These are phyloP conservation scores for Sporisorium reilianum DNA, from an alignment of 1,284 basidiomycete species.

Conservation along the genomic window DNA sequence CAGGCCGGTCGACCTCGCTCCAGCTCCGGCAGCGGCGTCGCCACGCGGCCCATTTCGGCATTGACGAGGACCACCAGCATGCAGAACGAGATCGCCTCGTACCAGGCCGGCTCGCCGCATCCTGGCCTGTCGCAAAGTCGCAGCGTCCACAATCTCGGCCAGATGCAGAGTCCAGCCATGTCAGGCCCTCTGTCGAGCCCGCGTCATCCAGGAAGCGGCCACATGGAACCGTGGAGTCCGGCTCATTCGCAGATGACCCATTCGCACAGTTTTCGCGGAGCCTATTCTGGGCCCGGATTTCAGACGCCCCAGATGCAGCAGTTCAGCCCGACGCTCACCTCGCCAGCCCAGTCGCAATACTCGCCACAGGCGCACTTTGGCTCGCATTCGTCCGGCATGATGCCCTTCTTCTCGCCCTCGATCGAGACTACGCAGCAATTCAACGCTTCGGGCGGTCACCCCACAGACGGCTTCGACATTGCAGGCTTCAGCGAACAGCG, in stretches of 20 bases:
- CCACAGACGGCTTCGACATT: slow-evolving; percentile 42
- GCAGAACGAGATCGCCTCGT: slow-evolving; percentile 39
- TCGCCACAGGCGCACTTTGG: slow-evolving; percentile 50
- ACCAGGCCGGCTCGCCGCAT: slow-evolving; percentile 19
- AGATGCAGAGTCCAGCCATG: slow-evolving; percentile 33
- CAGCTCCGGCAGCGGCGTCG: slow-evolving; percentile 29
- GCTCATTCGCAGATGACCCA: slow-evolving; percentile 33
- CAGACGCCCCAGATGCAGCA: slow-evolving; percentile 47
- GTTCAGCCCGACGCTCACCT: slow-evolving; percentile 45
- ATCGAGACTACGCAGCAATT: slow-evolving; percentile 39
- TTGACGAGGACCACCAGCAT: slow-evolving; percentile 47
- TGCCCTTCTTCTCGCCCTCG: slow-evolving; percentile 45
- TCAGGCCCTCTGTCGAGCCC: slow-evolving; percentile 34
- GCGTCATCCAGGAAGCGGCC: slow-evolving; percentile 16
- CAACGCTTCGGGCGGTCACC: slow-evolving; percentile 14
- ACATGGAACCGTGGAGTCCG: slow-evolving; percentile 44
- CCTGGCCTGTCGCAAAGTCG: slow-evolving; percentile 40
- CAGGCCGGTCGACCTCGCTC: slow-evolving; percentile 32
- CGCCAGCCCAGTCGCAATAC: slow-evolving; percentile 51
- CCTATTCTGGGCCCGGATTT: slow-evolving; percentile 41
- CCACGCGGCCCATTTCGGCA: slow-evolving; percentile 31
- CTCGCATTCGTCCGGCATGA: slow-evolving; percentile 22
- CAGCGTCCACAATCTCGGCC: slow-evolving; percentile 40
- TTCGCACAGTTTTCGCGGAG: slow-evolving; percentile 25
- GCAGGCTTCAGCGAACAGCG: slow-evolving; percentile 53